Conservation (phyloP, 345 rosid species). For the Euphorbia tirucalli region DNA sequence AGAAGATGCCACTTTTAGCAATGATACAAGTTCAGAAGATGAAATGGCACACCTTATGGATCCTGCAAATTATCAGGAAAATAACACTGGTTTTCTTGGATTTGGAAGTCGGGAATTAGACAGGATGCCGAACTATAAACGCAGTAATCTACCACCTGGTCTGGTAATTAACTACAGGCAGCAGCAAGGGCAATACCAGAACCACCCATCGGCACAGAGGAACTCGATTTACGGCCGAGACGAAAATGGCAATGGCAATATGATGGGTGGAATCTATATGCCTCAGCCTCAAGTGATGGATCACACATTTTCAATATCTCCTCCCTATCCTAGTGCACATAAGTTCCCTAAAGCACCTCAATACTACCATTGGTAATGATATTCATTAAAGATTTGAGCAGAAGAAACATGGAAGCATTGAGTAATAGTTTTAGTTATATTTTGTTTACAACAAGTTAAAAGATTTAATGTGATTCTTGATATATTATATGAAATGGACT, state of each 20-base stretch:
- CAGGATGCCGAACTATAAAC: constrained; percentile 18
- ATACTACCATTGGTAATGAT: constrained; percentile 5
- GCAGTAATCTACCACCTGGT: constrained; percentile 15
- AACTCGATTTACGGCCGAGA: constrained; percentile 15
- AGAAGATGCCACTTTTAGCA: constrained; percentile 5
- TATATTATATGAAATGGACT: background rate
- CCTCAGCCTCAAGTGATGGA: constrained; percentile 18
- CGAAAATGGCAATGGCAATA: constrained; percentile 3
- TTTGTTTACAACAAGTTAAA: background rate
- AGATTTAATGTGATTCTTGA: background rate
- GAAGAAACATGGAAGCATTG: background rate
- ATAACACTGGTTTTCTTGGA: constrained; percentile 15
- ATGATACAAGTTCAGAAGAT: background rate
- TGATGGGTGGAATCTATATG: constrained; percentile 13
- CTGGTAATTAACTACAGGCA: constrained; percentile 14
- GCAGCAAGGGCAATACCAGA: constrained; percentile 9
- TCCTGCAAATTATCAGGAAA: constrained; percentile 15
- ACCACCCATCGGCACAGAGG: constrained; percentile 23
- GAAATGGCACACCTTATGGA: constrained; percentile 10
- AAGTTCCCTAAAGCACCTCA: constrained; percentile 6
- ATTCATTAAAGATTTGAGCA: background rate
- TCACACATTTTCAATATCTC: constrained; percentile 8
- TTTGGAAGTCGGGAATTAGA: constrained; percentile 15
- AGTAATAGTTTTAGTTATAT: background rate
- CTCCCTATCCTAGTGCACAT: background rate